Evolutionary conservation across 108 stramenopile species (phyloP).

Genomic region (Nannochloropsis oceanica): DNA sequence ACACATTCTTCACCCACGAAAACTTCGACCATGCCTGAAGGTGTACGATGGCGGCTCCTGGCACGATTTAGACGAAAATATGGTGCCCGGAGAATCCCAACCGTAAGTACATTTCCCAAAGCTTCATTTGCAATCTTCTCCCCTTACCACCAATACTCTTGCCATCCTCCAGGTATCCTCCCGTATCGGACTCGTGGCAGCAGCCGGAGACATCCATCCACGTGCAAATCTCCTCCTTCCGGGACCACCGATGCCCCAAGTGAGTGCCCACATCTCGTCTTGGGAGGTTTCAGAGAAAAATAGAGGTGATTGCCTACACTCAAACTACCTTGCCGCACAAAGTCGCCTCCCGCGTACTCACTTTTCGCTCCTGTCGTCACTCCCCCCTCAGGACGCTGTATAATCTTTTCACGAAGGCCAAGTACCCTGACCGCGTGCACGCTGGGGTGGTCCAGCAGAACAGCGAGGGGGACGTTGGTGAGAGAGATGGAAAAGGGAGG

Average conservation of each 20-base stretch:
- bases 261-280: neutral
- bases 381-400: conserved; percentile 21
- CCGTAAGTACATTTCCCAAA: neutral
- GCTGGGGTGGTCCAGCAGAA: conserved; percentile 41
- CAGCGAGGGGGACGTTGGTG: conserved; percentile 16
- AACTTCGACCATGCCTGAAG: neutral
- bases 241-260: neutral
- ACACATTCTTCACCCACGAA: too few species aligned
- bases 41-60: neutral
- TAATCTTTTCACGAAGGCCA: conserved; percentile 37
- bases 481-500: too few species aligned
- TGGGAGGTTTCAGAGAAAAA: too few species aligned
- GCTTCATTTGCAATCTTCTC: neutral
- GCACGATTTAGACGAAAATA: neutral
- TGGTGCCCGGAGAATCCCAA: neutral
- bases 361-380: too few species aligned
- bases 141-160: neutral
- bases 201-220: neutral
- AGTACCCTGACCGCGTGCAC: conserved; percentile 23
- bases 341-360: too few species aligned
- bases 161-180: neutral
- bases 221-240: neutral
- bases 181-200: neutral
- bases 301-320: too few species aligned
- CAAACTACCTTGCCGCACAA: too few species aligned